Evolutionary conservation across 768 basidiomycete genomes (phyloP).

Genomic region (Amanita rubescens): DNA sequence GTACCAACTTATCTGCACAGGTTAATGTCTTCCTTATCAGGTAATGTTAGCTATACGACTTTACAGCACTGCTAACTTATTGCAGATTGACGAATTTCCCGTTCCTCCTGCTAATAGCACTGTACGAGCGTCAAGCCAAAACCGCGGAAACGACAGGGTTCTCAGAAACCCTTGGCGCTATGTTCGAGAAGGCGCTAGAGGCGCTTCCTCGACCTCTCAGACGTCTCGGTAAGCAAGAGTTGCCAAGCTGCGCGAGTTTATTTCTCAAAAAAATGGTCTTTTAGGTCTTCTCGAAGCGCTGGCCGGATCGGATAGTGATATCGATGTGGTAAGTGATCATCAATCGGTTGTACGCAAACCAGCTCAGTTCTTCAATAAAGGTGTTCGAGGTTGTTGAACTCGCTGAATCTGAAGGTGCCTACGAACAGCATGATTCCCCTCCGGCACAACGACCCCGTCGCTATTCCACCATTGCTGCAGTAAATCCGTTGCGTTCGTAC

Average conservation of each 20-base stretch:
- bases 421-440: conserved; percentile 7
- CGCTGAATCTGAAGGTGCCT: not conserved
- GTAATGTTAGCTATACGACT: conserved; percentile 23
- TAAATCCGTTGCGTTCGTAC: conserved; percentile 3
- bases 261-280: not conserved
- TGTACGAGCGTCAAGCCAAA: conserved; percentile 84
- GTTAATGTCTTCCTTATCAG: conserved; percentile 87
- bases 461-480: conserved; percentile 17
- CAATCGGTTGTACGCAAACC: not conserved
- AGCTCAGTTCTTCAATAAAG: conserved; percentile 24
- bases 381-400: conserved; percentile 73
- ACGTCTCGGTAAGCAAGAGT: conserved; percentile 52
- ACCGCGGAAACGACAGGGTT: conserved; percentile 55
- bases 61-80: conserved; percentile 2
- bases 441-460: conserved; percentile 8
- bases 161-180: conserved; percentile 62
- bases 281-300: conserved; percentile 76
- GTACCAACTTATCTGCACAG: conserved; percentile 27
- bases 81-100: conserved; percentile 76
- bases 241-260: not conserved
- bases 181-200: conserved; percentile 66
- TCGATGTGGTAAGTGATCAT: conserved; percentile 51
- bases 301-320: conserved; percentile 64
- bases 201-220: conserved; percentile 70
- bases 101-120: conserved; percentile 67